phyloP scores from a whole-genome alignment of 805 yeast species.

The Saccharomycopsis sp. region DNA sequence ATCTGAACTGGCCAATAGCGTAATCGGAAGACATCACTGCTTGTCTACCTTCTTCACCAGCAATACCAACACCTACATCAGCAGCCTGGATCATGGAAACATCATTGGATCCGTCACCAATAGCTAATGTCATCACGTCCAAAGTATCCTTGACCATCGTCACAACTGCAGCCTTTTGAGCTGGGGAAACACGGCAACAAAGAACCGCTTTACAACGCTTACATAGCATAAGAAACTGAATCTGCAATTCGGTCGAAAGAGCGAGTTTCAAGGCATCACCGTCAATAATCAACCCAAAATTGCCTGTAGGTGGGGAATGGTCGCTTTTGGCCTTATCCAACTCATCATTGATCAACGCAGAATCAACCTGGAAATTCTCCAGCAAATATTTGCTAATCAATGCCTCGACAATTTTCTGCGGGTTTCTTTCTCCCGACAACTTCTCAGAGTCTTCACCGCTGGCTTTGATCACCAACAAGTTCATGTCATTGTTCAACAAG shows the following conservation, averaged over 20 bases:
- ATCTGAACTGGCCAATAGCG: conserved; percentile 80
- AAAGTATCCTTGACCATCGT: conserved; percentile 66
- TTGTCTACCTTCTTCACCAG: conserved; percentile 88
- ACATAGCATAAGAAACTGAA: conserved; percentile 63
- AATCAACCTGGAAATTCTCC: conserved; percentile 52
- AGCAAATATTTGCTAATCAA: conserved; percentile 47
- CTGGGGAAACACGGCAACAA: conserved; percentile 85
- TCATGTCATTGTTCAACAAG: conserved; percentile 68
- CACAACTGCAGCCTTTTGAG: conserved; percentile 82
- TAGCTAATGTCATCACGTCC: conserved; percentile 78
- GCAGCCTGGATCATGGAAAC: conserved; percentile 91
- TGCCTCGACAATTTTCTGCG: conserved; percentile 36
- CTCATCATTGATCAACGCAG: conserved; percentile 44
- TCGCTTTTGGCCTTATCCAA: conserved; percentile 44
- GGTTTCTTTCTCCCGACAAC: conserved; percentile 33
- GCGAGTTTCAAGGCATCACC: conserved; percentile 69
- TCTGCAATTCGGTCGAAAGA: conserved; percentile 37
- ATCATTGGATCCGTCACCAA: conserved; percentile 87
- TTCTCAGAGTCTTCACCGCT: conserved; percentile 48
- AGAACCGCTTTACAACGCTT: conserved; percentile 77
- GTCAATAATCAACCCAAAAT: conserved; percentile 67
- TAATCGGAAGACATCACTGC: conserved; percentile 87
- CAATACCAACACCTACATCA: conserved; percentile 82
- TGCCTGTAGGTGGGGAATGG: conserved; percentile 63
- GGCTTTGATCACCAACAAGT: conserved; percentile 48